Conservation (phyloP, 2,329 filamentous ascomycete species). For the Ascosphaera apis region DNA sequence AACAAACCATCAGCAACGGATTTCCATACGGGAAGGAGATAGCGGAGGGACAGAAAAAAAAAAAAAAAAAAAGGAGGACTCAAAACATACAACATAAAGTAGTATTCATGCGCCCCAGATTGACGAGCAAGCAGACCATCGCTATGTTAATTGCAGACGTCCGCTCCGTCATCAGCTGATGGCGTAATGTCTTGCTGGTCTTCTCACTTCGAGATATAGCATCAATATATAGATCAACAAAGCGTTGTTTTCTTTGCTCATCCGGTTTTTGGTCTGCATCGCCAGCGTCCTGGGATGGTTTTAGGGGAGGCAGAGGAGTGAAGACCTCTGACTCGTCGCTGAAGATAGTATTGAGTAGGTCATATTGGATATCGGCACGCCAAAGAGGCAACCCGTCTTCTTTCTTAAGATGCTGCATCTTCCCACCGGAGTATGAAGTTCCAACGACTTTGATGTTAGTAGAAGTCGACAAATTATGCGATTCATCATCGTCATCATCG, state of each 20-base stretch:
- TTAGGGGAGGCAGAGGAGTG: slow-evolving; percentile 71
- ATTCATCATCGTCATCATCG: slow-evolving; percentile 42
- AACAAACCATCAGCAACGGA: slow-evolving; percentile 1
- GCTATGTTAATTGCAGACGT: slow-evolving; percentile 93
- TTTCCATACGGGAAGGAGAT: slow-evolving; percentile 1
- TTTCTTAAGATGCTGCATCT: slow-evolving; percentile 43
- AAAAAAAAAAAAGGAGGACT: slow-evolving; percentile 1
- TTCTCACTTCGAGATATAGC: slow-evolving; percentile 98
- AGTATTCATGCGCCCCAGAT: slow-evolving; percentile 96
- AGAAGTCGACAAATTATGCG: too few species aligned
- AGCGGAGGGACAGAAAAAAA: neutral
- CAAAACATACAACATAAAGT: slow-evolving; percentile 65
- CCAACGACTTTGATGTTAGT: too few species aligned
- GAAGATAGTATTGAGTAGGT: slow-evolving; percentile 39
- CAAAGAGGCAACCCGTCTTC: slow-evolving; percentile 43
- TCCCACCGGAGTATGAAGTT: slow-evolving; percentile 44
- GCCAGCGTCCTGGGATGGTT: slow-evolving; percentile 42
- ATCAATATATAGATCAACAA: slow-evolving; percentile 93
- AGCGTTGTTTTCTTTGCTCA: too few species aligned
- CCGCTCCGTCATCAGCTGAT: slow-evolving; percentile 82
- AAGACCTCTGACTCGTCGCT: slow-evolving; percentile 46
- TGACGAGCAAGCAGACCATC: slow-evolving; percentile 95
- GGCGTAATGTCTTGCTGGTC: slow-evolving; percentile 93
- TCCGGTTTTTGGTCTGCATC: too few species aligned
- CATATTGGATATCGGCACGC: slow-evolving; percentile 44